Evolutionary conservation across 768 basidiomycete genomes (phyloP), one percentile per base, ranked within the genome.

Genomic region (Pleurotus tuber-regium): DNA sequence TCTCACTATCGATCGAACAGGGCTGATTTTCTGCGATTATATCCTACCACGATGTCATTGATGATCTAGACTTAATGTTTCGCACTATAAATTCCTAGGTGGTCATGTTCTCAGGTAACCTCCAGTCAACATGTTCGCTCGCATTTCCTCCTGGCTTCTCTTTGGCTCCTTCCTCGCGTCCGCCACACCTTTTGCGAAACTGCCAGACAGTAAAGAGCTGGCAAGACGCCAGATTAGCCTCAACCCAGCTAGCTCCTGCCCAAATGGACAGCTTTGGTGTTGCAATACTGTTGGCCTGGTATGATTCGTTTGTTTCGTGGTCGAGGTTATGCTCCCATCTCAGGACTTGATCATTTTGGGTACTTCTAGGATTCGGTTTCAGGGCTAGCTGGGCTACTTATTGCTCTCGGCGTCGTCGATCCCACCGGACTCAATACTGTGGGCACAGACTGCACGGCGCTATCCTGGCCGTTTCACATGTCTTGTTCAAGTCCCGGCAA

Each of bases 171-270:
- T 38, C 36, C 6, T 11, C 36, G 6, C n/a, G 5, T 38, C 12
- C 36, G 36, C 30, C 14, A 7, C 30, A 31, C 14, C 14, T 31
- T 7, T 14, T 31, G 14, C 7, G 8, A 14, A 14, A 14, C 8
- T 8, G 30, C 30, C 8, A 8, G 30, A 7, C 30, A 31, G n/a
- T 31, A 8, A 31, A 11, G 31, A 16, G 38, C 16, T 39, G 38
- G 38, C 6, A 5, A 19, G 16, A 26, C 43, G 43, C 18, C 43
- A 44, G 12, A 44, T 44, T 26, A 44, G 43, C 28, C 26, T 44
- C 21, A 44, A 44, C 26, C 43, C 43, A 4, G 43, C 43, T 19
- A 44, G 43, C 16, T 44, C 43, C 18, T 44, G 43, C 16, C 43
- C 43, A 26, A 21, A 14, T 10, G 43, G 43, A 1, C 43, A 44